Base-by-base conservation (phyloP, 768 basidiomycete species). In the Leccinum subtestaceum region DNA sequence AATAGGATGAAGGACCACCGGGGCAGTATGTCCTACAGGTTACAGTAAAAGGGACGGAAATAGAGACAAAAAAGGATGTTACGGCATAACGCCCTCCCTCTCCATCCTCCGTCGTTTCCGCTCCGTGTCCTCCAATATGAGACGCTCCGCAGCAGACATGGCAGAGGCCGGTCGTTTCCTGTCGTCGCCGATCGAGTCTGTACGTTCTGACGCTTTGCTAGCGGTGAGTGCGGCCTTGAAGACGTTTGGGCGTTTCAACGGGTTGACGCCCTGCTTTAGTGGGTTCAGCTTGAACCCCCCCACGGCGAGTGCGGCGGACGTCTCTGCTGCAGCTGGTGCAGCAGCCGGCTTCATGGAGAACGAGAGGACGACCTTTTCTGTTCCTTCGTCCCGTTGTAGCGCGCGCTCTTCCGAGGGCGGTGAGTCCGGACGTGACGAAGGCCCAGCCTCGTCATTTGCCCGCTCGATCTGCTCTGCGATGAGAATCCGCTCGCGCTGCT, bases 381-480 rank as follows among this genome's bases (percentile, higher is more conserved):
- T 67, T 7, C 78, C 80, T 63, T 92, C 90, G 31, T 89, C 87
- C 27, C 89, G 84, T 71, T 89, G 88, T 32, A 91, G 75, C 8
- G 82, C 87, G 17, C 55, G 63, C 65, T 82, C 84, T 60, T 84
- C 84, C 6, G 68, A 77, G 9, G 78, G 77, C 3, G 76, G 77
- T 19, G 76, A 68, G 8, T 67, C 59, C 0, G 76, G 69, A 12
- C 73, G 68, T 4, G 72, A 71, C 0, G 58, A 58, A 2, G 75
- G 60, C 29, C 75, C 71, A 2, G 62, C 67, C 34, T 71, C 70
- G 59, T 86, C 85, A 7, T 77, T 79, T 2, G 96, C 97, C 40
- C 94, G 82, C 72, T 92, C 93, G 56, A 99, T 98, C 75, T 99
- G 96, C 66, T 97, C 95, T 11, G 88, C 81, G 61, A 99, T 90